Conservation (phyloP, 2,329 filamentous ascomycete genomes). For the Cercospora janseana region DNA sequence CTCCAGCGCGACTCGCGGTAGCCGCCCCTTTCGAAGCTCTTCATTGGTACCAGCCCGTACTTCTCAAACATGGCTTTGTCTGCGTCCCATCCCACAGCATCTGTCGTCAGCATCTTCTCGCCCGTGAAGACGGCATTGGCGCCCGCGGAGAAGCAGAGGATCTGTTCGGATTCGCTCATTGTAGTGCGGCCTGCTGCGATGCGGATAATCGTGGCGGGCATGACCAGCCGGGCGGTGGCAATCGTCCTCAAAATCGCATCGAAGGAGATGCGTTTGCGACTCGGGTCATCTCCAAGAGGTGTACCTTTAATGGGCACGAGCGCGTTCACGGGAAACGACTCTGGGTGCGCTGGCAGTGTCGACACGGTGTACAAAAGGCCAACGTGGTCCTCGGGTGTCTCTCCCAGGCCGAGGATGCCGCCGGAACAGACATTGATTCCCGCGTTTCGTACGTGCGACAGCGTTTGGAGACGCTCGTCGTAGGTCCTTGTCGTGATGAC, state of each 20-base stretch:
- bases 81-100: slow-evolving; percentile 88
- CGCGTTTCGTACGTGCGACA: slow-evolving; percentile 76
- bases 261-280: slow-evolving; percentile 65
- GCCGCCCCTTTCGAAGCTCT: slow-evolving; percentile 39
- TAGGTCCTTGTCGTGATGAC: slow-evolving; percentile 84
- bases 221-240: slow-evolving; percentile 76
- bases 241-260: slow-evolving; percentile 78
- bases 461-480: slow-evolving; percentile 79
- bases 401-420: slow-evolving; percentile 81
- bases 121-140: slow-evolving; percentile 95
- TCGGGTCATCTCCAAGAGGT: slow-evolving; percentile 65
- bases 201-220: slow-evolving; percentile 82
- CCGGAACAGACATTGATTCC: slow-evolving; percentile 89
- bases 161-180: slow-evolving; percentile 84
- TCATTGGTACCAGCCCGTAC: slow-evolving; percentile 81
- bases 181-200: slow-evolving; percentile 81
- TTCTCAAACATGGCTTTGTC: slow-evolving; percentile 78
- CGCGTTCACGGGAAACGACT: slow-evolving; percentile 88
- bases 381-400: slow-evolving; percentile 74
- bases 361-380: slow-evolving; percentile 80
- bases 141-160: slow-evolving; percentile 83
- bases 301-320: slow-evolving; percentile 89
- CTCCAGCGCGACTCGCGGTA: slow-evolving; percentile 35
- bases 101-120: slow-evolving; percentile 92
- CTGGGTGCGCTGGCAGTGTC: slow-evolving; percentile 76